phyloP scores from a whole-genome alignment of 2,329 filamentous ascomycete species.

The Ophiostoma tasmaniense region DNA sequence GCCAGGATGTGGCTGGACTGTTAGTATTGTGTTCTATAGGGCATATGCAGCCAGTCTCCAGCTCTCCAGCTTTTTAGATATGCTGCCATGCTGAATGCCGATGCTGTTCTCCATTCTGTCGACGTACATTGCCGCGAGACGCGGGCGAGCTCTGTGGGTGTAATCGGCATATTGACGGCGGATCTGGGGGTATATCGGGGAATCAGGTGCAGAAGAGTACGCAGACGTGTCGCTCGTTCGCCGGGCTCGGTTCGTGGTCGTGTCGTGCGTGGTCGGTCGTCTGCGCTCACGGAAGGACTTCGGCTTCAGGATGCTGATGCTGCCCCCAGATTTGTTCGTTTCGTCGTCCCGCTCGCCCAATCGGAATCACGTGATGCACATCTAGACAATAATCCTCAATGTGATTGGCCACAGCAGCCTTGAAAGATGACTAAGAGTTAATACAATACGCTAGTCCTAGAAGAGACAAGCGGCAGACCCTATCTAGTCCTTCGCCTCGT shows the following conservation, averaged over 20 bases:
- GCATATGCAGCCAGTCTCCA: too few species aligned
- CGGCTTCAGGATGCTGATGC: slow-evolving; percentile 2
- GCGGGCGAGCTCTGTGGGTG: slow-evolving; percentile 84
- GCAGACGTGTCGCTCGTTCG: slow-evolving; percentile 1
- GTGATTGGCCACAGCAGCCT: slow-evolving; percentile 4
- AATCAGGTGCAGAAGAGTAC: neutral
- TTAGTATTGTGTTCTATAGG: too few species aligned
- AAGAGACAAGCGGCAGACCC: neutral
- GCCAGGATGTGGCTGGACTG: slow-evolving; percentile 70
- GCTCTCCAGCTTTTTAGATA: too few species aligned
- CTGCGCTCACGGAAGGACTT: slow-evolving; percentile 4
- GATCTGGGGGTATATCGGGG: neutral
- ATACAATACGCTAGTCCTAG: neutral
- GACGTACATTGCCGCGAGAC: slow-evolving; percentile 66
- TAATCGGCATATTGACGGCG: slow-evolving; percentile 60
- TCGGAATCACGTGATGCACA: slow-evolving; percentile 5
- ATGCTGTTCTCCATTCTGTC: neutral
- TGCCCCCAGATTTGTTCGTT: slow-evolving; percentile 11
- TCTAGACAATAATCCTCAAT: neutral
- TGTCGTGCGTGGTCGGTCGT: slow-evolving; percentile 2
- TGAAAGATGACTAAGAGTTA: slow-evolving; percentile 1
- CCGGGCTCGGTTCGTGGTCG: neutral
- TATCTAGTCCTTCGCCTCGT: neutral
- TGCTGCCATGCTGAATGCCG: neutral
- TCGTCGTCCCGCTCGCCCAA: neutral